phyloP scores from a whole-genome alignment of 2,329 filamentous ascomycete species.

The Xylaria sp. region DNA sequence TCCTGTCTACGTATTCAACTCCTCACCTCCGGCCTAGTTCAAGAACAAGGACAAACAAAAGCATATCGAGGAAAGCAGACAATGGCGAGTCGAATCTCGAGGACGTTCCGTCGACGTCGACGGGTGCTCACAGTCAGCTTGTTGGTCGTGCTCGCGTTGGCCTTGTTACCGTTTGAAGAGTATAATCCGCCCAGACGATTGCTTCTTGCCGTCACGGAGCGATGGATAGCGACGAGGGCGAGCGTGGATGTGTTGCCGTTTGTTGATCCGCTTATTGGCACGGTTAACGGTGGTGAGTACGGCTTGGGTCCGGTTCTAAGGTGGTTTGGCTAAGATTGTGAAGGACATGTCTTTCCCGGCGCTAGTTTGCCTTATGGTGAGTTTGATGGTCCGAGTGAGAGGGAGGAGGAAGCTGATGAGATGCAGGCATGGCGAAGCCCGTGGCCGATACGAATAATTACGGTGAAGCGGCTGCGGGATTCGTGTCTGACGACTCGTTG shows the following conservation, averaged over 20 bases:
- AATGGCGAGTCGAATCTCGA: slow-evolving; percentile 25
- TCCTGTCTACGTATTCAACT: too few relatives aligned
- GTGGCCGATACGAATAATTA: slow-evolving; percentile 29
- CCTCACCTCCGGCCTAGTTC: too few relatives aligned
- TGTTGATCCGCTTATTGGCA: slow-evolving; percentile 32
- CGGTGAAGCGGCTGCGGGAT: slow-evolving; percentile 31
- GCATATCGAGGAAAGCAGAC: neutral
- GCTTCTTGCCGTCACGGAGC: slow-evolving; percentile 16
- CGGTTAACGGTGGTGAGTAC: slow-evolving; percentile 29
- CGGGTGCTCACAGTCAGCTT: slow-evolving; percentile 22
- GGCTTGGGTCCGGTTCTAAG: neutral
- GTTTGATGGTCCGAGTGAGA: neutral
- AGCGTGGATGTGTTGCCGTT: slow-evolving; percentile 26
- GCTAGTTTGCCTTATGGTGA: slow-evolving; percentile 33
- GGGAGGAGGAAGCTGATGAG: neutral
- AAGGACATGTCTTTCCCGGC: slow-evolving; percentile 33
- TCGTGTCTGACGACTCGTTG: slow-evolving; percentile 31
- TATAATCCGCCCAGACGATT: slow-evolving; percentile 24
- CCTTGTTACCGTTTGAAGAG: slow-evolving; percentile 23
- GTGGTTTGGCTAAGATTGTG: slow-evolving; percentile 11
- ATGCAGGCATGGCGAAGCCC: slow-evolving; percentile 33
- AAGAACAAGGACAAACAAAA: neutral
- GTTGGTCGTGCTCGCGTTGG: slow-evolving; percentile 25
- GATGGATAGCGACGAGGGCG: slow-evolving; percentile 13
- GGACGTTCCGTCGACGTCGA: slow-evolving; percentile 24